phyloP scores from a whole-genome alignment of 2,329 filamentous ascomycete species.

The Arthrobotrys pseudoclavata region DNA sequence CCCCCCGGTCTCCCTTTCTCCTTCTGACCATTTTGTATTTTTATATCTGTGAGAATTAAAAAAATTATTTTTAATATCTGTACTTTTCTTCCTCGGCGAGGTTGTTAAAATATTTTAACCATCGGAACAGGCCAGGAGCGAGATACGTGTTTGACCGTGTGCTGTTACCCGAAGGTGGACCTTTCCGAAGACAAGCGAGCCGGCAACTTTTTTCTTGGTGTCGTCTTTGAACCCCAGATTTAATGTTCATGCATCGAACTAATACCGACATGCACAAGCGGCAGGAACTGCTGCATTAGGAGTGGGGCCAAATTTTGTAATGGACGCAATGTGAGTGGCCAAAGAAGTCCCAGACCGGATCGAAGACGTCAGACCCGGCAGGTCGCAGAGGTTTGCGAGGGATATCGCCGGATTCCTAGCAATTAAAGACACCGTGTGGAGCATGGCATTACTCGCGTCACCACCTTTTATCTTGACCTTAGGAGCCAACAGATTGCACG shows the following conservation, averaged over 20 bases:
- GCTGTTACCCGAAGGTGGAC: conserved; percentile 49
- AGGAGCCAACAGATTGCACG: neutral
- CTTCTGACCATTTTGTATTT: neutral
- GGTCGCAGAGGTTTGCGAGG: conserved; percentile 59
- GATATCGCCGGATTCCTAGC: conserved; percentile 60
- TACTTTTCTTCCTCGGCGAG: neutral
- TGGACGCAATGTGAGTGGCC: conserved; percentile 46
- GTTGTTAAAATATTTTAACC: neutral
- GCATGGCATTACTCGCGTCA: conserved; percentile 60
- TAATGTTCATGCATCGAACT: conserved; percentile 19
- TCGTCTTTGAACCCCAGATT: conserved; percentile 38
- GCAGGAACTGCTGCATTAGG: conserved; percentile 43
- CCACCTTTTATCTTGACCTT: conserved; percentile 14
- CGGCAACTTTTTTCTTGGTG: conserved; percentile 49
- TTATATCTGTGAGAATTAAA: neutral
- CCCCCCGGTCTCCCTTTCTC: neutral
- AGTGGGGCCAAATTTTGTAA: conserved; percentile 49
- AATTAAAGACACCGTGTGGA: conserved; percentile 32
- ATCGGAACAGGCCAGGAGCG: neutral
- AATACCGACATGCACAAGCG: conserved; percentile 39
- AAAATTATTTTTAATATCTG: neutral
- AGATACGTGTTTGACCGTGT: conserved; percentile 32
- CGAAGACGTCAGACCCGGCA: conserved; percentile 58
- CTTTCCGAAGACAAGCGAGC: conserved; percentile 46
- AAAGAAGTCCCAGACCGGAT: conserved; percentile 28